Evolutionary conservation across 768 basidiomycete genomes (phyloP).

Genomic region (Atractiella rhizophila): DNA sequence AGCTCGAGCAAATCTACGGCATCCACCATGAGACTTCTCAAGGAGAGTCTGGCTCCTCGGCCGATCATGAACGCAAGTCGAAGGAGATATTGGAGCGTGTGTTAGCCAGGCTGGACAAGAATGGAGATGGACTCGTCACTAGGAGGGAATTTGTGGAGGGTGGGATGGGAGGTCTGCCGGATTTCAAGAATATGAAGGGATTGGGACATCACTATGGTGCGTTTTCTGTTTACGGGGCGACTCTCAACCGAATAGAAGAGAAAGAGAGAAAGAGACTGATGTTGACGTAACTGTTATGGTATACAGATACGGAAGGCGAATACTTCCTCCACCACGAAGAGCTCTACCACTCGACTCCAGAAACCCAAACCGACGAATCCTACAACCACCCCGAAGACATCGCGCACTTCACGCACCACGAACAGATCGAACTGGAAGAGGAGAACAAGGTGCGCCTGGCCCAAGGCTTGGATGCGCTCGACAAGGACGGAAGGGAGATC

Average conservation of each 20-base stretch:
- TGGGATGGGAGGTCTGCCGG: conserved; percentile 52
- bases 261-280: background rate
- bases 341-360: conserved; percentile 78
- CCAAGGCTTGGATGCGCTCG: conserved; percentile 30
- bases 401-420: conserved; percentile 79
- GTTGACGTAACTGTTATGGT: background rate
- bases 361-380: conserved; percentile 85
- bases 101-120: conserved; percentile 34
- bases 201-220: conserved; percentile 85
- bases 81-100: conserved; percentile 11
- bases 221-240: conserved; percentile 21
- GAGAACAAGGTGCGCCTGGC: conserved; percentile 57
- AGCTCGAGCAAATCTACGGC: conserved; percentile 88
- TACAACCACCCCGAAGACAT: conserved; percentile 66
- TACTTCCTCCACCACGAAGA: conserved; percentile 98
- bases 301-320: conserved; percentile 24
- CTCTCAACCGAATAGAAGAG: no score
- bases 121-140: conserved; percentile 43
- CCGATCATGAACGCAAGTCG: conserved; percentile 46
- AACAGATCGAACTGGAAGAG: conserved; percentile 56
- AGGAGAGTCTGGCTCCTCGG: conserved; percentile 57
- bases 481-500: conserved; percentile 6
- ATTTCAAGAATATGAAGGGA: conserved; percentile 56
- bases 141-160: conserved; percentile 40
- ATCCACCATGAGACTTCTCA: conserved; percentile 75